These are phyloP conservation scores for Phaeosphaeria sp. DNA, from an alignment of 2,329 filamentous ascomycete genomes.

Conservation along the genomic window DNA sequence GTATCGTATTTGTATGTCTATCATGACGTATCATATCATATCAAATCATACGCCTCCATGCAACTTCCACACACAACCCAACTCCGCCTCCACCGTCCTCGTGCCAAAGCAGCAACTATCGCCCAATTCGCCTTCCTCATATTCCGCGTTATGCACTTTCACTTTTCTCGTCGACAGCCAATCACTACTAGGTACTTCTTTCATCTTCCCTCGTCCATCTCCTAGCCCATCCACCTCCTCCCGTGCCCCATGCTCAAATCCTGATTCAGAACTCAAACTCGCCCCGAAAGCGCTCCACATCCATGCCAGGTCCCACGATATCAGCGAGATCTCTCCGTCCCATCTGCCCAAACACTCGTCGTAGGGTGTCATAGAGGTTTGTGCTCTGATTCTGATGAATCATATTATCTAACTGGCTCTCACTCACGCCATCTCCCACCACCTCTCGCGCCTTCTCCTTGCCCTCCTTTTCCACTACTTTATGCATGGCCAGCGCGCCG, in stretches of 20 bases:
- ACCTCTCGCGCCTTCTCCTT: constrained; percentile 84
- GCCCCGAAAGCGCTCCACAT: constrained; percentile 84
- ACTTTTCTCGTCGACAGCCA: constrained; percentile 11
- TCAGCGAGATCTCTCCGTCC: constrained; percentile 85
- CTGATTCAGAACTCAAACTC: constrained; percentile 81
- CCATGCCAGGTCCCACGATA: constrained; percentile 85
- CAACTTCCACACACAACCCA: constrained; percentile 36
- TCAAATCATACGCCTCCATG: constrained; percentile 29
- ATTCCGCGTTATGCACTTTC: constrained; percentile 5
- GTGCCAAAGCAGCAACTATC: constrained; percentile 43
- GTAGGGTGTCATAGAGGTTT: constrained; percentile 92
- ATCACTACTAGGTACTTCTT: constrained; percentile 1
- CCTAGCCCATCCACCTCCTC: neutral
- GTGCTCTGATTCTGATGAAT: constrained; percentile 95
- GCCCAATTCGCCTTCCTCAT: constrained; percentile 27
- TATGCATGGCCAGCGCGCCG: constrained; percentile 93
- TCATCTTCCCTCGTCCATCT: constrained; percentile 23
- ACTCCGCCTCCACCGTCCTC: constrained; percentile 27
- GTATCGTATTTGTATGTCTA: neutral
- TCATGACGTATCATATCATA: neutral
- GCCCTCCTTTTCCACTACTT: constrained; percentile 85
- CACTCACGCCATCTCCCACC: constrained; percentile 65
- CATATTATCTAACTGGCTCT: constrained; percentile 83
- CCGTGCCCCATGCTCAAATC: neutral
- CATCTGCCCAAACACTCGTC: constrained; percentile 97